Evolutionary conservation across 805 yeast species (phyloP).

Genomic region (Suhomyces faveliae): DNA sequence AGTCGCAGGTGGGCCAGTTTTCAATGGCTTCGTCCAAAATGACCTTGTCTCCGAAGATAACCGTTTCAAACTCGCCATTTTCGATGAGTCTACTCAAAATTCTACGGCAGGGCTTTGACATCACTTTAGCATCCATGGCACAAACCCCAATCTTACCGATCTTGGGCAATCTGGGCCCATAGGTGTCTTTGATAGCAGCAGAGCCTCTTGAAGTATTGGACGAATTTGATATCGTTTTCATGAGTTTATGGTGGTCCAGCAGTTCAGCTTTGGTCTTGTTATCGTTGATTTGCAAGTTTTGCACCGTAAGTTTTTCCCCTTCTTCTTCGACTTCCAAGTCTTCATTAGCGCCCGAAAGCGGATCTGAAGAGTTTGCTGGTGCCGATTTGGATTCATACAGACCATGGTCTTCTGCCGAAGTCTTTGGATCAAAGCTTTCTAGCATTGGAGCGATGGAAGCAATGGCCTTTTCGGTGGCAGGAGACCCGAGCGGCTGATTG

Average conservation of each 20-base stretch:
- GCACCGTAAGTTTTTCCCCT: constrained; percentile 15
- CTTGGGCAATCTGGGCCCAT: constrained; percentile 56
- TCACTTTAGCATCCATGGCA: constrained; percentile 97
- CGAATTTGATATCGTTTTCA: constrained; percentile 37
- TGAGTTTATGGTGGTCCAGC: constrained; percentile 24
- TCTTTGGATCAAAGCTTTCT: constrained; percentile 70
- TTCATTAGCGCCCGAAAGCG: constrained; percentile 8
- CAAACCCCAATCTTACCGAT: constrained; percentile 97
- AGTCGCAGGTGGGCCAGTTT: constrained; percentile 99
- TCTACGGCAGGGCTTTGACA: constrained; percentile 92
- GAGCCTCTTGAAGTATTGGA: constrained; percentile 32
- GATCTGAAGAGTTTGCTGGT: not conserved
- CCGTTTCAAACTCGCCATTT: constrained; percentile 93
- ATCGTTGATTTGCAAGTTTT: constrained; percentile 13
- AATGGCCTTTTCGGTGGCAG: constrained; percentile 56
- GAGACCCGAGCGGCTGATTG: constrained; percentile 19
- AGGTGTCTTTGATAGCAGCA: constrained; percentile 37
- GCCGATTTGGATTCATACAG: not conserved
- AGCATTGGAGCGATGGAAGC: constrained; percentile 79
- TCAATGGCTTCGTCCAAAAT: constrained; percentile 91
- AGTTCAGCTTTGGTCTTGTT: constrained; percentile 20
- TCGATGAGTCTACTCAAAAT: constrained; percentile 85
- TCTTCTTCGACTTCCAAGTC: not conserved
- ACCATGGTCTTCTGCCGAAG: constrained; percentile 41
- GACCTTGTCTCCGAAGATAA: constrained; percentile 95